Evolutionary conservation across 2,329 filamentous ascomycete species (phyloP).

Genomic region (Botrytis tulipae): DNA sequence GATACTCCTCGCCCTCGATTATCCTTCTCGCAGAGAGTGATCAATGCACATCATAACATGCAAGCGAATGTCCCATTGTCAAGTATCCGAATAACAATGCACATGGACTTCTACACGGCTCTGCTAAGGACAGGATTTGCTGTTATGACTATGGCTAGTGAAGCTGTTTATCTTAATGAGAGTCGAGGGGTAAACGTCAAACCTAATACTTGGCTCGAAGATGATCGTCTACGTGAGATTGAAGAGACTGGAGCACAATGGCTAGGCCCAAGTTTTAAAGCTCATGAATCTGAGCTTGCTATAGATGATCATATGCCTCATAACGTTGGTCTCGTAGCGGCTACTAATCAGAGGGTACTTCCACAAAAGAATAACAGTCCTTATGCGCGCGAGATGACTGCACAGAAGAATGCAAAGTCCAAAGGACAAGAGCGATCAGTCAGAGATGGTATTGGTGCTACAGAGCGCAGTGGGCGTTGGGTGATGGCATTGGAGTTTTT

Average conservation of each 20-base stretch:
- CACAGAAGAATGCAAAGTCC: slow-evolving; percentile 51
- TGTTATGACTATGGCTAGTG: slow-evolving; percentile 87
- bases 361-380: slow-evolving; percentile 51
- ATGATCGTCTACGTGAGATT: slow-evolving; percentile 76
- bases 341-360: slow-evolving; percentile 35
- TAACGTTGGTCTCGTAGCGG: slow-evolving; percentile 36
- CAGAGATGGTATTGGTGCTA: slow-evolving; percentile 70
- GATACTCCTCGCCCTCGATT: slow-evolving; percentile 34
- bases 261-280: slow-evolving; percentile 37
- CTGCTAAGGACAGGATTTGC: slow-evolving; percentile 83
- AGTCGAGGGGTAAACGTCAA: slow-evolving; percentile 72
- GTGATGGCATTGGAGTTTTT: slow-evolving; percentile 74
- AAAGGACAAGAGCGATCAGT: slow-evolving; percentile 45
- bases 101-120: slow-evolving; percentile 95
- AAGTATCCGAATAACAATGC: slow-evolving; percentile 74
- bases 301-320: slow-evolving; percentile 27
- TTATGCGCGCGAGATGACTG: slow-evolving; percentile 69
- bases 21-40: slow-evolving; percentile 59
- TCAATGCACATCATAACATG: slow-evolving; percentile 78
- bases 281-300: slow-evolving; percentile 31
- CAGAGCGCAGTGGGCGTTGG: slow-evolving; percentile 77
- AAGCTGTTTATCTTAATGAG: slow-evolving; percentile 94
- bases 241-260: slow-evolving; percentile 48
- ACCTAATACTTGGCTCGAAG: slow-evolving; percentile 85
- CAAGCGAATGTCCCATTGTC: slow-evolving; percentile 87